Base-by-base conservation (phyloP, 1,284 basidiomycete genomes). In the Afroboletus lepidellus region DNA sequence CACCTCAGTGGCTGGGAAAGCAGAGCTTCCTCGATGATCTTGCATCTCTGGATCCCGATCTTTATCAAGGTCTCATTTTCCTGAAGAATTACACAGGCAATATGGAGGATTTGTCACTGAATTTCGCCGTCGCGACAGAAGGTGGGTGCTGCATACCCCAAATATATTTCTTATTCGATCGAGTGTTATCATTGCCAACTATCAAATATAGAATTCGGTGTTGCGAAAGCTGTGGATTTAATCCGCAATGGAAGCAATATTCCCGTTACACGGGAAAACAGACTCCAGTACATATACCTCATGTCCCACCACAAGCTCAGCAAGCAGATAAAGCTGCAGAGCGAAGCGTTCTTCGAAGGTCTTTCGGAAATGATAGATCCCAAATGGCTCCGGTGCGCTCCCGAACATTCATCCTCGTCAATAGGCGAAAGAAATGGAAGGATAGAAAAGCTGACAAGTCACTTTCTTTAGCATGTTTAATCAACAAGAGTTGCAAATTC, bases 1-100 rank as follows among this genome's bases (percentile, higher is more conserved):
- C 16, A 20, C 37, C 32, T 4, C 61, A 92, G 90, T 95, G 94
- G 92, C 78, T 96, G 0, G 90, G 87, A 20, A 84, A 85, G 62
- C 90, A 93, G 69, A 92, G 87, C 58, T 94, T 89, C 72, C 74
- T 97, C 32, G 94, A 97, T 64, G 94, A 98, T 61, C 82, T 97
- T 2, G 84, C 84, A 0, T 95, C 93, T 2, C 79, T 97, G n/a
- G 94, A 97, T 62, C 86, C 85, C 0, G 94, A 97, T 56, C 76
- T 99, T 15, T 98, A 98, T 69, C 87, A 92, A 44, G 95, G 95
- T 1, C 79, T 98, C 1, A 80, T 97, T 57, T 93, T 89, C 72
- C 79, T 99, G 39, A 99, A 98, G 70, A 93, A 97, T 64, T 97
- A 96, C 65, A 75, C 83, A 0, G 92, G 89, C 3, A 84, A 96